phyloP scores from a whole-genome alignment of 2,329 filamentous ascomycete genomes.

The Fusarium siculi region DNA sequence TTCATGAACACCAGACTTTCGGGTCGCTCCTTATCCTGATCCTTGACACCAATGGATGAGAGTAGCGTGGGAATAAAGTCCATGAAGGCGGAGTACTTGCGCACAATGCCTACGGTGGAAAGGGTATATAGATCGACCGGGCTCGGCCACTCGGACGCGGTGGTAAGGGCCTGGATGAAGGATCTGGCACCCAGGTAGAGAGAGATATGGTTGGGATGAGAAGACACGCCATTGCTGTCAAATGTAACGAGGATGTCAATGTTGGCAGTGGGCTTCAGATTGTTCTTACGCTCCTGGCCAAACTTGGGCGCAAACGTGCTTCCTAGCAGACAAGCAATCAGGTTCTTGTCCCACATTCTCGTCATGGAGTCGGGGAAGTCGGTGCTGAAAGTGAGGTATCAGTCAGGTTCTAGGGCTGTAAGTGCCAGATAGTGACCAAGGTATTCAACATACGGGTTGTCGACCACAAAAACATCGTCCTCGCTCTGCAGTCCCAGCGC shows the following conservation, averaged over 20 bases:
- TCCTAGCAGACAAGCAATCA: slow-evolving; percentile 76
- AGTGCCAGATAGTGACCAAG: neutral
- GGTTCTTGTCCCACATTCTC: slow-evolving; percentile 75
- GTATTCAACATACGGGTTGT: slow-evolving; percentile 69
- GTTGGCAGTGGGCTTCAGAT: slow-evolving; percentile 56
- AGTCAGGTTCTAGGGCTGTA: neutral
- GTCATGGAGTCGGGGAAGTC: slow-evolving; percentile 94
- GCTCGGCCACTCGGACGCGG: slow-evolving; percentile 71
- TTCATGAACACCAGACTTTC: slow-evolving; percentile 76
- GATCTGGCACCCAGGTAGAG: slow-evolving; percentile 82
- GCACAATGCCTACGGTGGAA: slow-evolving; percentile 73
- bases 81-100: slow-evolving; percentile 84
- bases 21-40: slow-evolving; percentile 56
- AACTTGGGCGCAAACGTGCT: slow-evolving; percentile 78
- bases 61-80: slow-evolving; percentile 79
- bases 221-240: slow-evolving; percentile 82
- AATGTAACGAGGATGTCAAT: slow-evolving; percentile 93
- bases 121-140: slow-evolving; percentile 90
- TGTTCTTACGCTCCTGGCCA: slow-evolving; percentile 48
- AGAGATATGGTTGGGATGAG: slow-evolving; percentile 93
- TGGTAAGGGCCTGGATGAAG: slow-evolving; percentile 76
- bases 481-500: slow-evolving; percentile 78
- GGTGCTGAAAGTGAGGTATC: slow-evolving; percentile 40
- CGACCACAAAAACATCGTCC: slow-evolving; percentile 86
- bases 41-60: slow-evolving; percentile 48